Base-by-base conservation (phyloP, 1,139 yeast genomes). In the Blastobotrys proliferans region DNA sequence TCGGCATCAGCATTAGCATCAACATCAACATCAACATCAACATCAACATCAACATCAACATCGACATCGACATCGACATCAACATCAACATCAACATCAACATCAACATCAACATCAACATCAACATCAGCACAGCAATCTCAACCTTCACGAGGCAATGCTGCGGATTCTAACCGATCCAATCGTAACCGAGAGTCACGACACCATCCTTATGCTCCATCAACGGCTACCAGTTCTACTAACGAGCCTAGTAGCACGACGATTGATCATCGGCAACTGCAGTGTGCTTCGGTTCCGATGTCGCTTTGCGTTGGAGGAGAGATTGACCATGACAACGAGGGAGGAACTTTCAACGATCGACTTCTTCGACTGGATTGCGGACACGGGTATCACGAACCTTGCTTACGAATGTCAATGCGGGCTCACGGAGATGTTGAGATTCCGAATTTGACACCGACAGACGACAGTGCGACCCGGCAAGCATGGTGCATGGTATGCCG, bases 401-500 rank as follows among this genome's bases (percentile, higher is more conserved):
- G 64, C 40, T 45, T 60, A 17, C 50, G 58, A 19, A 52, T 53
- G 41, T 47, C 53, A 9, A 56, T 53, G 59, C 40, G 60, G 13
- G 50, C 57, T 6, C 64, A 60, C 43, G 63, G 64, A 8, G 63
- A 59, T 41, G 41, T 38, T 4, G 53, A 51, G 6, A 52, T 57
- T 30, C 61, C 61, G 8, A 46, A 51, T 26, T 38, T 52, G 25
- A 6, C 43, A 29, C 21, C 49, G 40, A 3, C 31, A n/a, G 16
- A 11, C 46, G 24, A 44, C 13, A 52, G 49, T 30, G 46, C 46
- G 8, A 38, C 49, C 11, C 24, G 52, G 21, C 51, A 51, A 18
- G 57, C 56, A 10, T 59, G 64, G 63, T 60, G 64, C 37, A 49
- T 49, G 42, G 41, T 58, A 20, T 59, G 64, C 44, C 51, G 61